Conservation (phyloP, 106 monocot species). For the Vanilla planifolia region DNA sequence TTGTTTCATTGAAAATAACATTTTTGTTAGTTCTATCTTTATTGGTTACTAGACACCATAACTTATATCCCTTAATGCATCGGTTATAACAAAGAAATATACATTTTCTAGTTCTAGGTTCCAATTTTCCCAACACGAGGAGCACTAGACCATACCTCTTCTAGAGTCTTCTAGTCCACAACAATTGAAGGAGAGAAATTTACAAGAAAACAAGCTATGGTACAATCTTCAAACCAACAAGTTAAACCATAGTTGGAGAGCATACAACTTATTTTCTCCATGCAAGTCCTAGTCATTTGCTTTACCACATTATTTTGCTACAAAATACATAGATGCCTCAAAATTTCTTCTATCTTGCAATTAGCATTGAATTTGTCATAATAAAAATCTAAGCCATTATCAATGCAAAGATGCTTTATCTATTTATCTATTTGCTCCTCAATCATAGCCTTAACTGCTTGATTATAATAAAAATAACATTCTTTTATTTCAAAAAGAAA, state of each 20-base stretch:
- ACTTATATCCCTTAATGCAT: no score
- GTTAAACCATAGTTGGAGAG: not conserved
- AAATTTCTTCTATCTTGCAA: not conserved
- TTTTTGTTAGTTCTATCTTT: no score
- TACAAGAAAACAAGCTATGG: not conserved
- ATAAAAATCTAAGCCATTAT: slow-evolving; percentile 2
- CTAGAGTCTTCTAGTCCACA: not conserved
- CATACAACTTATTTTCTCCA: not conserved
- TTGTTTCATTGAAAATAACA: no score
- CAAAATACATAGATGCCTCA: not conserved
- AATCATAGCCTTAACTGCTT: not conserved
- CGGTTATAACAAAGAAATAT: no score
- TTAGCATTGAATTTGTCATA: not conserved
- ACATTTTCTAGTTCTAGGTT: no score
- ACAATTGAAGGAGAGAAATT: not conserved
- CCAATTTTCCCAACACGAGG: no score
- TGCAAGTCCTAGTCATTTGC: not conserved
- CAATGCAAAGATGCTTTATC: not conserved
- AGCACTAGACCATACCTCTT: slow-evolving; percentile 6
- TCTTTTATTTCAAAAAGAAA: not conserved
- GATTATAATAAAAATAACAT: not conserved
- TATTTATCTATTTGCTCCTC: slow-evolving; percentile 2
- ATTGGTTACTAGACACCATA: no score
- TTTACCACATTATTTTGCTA: not conserved
- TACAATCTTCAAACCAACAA: not conserved